A percentile compares a stretch with the other conserved stretches of the same genome.
Conservation (phyloP, 192 early-diverging fungal species). For the Mortierella claussenii region DNA sequence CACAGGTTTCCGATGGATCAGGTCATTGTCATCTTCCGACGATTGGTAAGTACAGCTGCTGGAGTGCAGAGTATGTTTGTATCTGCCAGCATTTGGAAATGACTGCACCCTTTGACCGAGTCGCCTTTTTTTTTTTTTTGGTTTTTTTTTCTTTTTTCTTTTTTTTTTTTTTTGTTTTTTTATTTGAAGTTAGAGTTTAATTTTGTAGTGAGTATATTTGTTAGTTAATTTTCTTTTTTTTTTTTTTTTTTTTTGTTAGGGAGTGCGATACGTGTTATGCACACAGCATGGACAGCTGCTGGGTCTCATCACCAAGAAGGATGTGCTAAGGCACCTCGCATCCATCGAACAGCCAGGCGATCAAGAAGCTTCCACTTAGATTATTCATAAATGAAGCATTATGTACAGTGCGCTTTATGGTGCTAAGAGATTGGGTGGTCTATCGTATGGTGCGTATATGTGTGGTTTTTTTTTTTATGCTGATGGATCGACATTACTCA, state of each 20-base stretch:
- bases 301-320: constrained; percentile 80
- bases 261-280: constrained; percentile 69
- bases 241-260: too few species aligned
- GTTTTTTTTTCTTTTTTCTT: too few species aligned
- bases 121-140: too few species aligned
- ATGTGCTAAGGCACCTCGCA: constrained; percentile 65
- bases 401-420: not conserved
- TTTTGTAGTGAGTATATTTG: too few species aligned
- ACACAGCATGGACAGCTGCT: constrained; percentile 67
- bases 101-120: too few species aligned
- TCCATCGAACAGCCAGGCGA: constrained; percentile 48
- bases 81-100: too few species aligned
- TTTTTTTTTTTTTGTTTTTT: too few species aligned
- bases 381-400: not conserved
- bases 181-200: too few species aligned
- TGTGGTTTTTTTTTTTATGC: constrained; percentile 8
- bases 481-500: too few species aligned
- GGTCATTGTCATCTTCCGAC: constrained; percentile 72
- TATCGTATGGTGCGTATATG: not conserved
- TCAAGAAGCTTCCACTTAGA: constrained; percentile 21
- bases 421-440: not conserved
- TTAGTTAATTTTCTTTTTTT: too few species aligned
- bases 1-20: constrained; percentile 70
- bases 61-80: too few species aligned
- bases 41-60: constrained; percentile 57